Evolutionary conservation across 306 rosid species (phyloP).

Genomic region (Casuarina equisetifolia): DNA sequence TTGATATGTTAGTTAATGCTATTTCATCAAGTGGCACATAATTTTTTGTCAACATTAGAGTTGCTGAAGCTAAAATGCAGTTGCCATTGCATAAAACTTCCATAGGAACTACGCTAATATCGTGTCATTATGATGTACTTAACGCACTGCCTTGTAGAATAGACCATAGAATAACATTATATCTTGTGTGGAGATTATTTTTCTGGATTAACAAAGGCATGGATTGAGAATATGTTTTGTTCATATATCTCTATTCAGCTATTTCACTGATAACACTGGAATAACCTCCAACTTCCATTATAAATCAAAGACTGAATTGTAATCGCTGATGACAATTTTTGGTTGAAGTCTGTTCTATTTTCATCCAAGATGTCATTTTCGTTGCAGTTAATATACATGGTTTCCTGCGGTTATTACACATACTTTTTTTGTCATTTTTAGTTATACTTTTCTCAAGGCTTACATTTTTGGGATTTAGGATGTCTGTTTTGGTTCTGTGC

Average conservation of each 20-base stretch:
- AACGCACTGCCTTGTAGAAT: background rate
- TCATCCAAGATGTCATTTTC: background rate
- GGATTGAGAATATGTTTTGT: background rate
- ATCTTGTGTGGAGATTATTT: conserved; percentile 7
- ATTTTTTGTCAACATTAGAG: conserved; percentile 16
- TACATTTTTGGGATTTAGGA: background rate
- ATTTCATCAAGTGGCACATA: conserved; percentile 13
- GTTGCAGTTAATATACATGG: background rate
- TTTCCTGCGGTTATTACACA: background rate
- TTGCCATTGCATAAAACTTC: background rate
- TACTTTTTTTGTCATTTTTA: background rate
- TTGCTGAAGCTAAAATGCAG: conserved; percentile 14
- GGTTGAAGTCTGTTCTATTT: background rate
- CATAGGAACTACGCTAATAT: conserved; percentile 11
- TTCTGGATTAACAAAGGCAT: conserved; percentile 8
- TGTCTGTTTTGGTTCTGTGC: background rate
- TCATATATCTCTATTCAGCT: background rate
- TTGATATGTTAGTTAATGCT: background rate
- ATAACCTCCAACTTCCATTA: background rate
- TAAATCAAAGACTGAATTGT: background rate
- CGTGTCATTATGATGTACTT: background rate
- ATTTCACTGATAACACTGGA: conserved; percentile 11
- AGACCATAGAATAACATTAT: background rate
- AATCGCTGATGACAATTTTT: background rate
- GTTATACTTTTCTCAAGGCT: background rate